phyloP scores from a whole-genome alignment of 176 grass and related monocot genomes.

The Otatea glauca region DNA sequence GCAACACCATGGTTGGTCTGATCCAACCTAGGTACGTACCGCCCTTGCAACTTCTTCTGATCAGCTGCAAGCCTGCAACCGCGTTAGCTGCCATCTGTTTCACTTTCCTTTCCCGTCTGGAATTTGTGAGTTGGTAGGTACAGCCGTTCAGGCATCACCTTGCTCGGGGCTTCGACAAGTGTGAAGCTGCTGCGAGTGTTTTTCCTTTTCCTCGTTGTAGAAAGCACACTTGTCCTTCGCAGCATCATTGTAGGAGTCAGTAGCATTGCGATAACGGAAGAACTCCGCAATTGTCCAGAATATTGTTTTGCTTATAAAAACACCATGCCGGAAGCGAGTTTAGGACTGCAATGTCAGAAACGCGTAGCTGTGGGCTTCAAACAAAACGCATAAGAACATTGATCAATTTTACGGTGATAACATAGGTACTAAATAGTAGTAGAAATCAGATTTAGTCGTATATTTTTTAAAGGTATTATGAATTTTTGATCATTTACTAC shows the following conservation, averaged over 20 bases:
- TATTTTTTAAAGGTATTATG: too few species aligned
- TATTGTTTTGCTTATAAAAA: background rate
- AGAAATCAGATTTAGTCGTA: too few species aligned
- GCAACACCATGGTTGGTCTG: conserved; percentile 4
- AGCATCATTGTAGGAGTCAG: background rate
- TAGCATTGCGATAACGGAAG: background rate
- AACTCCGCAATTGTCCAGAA: background rate
- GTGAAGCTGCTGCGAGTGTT: background rate
- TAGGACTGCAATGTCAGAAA: background rate
- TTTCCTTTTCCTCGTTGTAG: background rate
- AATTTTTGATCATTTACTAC: too few species aligned
- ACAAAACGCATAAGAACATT: background rate
- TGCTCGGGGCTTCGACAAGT: conserved; percentile 15
- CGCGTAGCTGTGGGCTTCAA: background rate
- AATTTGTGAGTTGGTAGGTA: conserved; percentile 8
- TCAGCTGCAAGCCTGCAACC: background rate
- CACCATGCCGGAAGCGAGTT: background rate
- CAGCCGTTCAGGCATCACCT: background rate
- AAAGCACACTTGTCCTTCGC: conserved; percentile 5
- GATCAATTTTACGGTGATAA: too few species aligned
- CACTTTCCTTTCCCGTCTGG: background rate
- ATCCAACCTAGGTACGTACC: conserved; percentile 25
- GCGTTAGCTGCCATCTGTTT: conserved; percentile 29
- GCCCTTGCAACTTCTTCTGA: background rate
- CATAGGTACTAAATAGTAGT: too few species aligned